Evolutionary conservation across 176 grass and related monocot genomes (phyloP), one percentile per base, ranked within the genome.

Genomic region (Hordeum marinum): DNA sequence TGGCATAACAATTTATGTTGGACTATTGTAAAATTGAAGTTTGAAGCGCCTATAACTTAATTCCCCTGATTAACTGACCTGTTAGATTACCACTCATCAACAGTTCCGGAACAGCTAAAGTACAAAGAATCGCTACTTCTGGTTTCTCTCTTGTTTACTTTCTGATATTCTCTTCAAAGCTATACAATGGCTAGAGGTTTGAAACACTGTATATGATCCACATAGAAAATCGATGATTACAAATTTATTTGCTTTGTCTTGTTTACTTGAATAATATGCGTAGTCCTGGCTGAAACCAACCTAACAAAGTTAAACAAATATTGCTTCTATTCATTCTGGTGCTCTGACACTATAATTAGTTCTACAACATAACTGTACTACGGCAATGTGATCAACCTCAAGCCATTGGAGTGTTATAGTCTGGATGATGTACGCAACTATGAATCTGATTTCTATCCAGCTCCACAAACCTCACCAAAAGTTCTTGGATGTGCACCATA

Each of bases 231-330:
- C 7, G 13, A 21, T 10, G 6, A 25, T 20, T 45, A 57, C 8
- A 48, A 25, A 24, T 64, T 24, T 55, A n/a, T 79, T 63, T 20
- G 1, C 1, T 12, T 55, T 55, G 3, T 70, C 24, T 20, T 62
- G 9, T 72, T 73, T 25, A 43, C 36, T 7, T 15, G 9, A 84
- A 40, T 72, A 69, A 5, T 42, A 7, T 77, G 11, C 35, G 1
- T 21, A 18, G 11, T 89, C n/a, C 1, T 76, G 35, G 68, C 25
- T 31, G 17, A 77, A 89, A 60, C 50, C 75, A 18, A 74, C 48
- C 21, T 85, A 62, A 61, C 37, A 24, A 81, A 36, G 7, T 11
- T 5, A 68, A 75, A 43, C 10, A 10, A 13, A 58, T 1, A 6
- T 7, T 46, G 13, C 36, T 25, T 23, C 15, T 37, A 62, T 42